These are phyloP conservation scores for Aureobasidium namibiae DNA, from an alignment of 2,329 filamentous ascomycete genomes.

Conservation along the genomic window DNA sequence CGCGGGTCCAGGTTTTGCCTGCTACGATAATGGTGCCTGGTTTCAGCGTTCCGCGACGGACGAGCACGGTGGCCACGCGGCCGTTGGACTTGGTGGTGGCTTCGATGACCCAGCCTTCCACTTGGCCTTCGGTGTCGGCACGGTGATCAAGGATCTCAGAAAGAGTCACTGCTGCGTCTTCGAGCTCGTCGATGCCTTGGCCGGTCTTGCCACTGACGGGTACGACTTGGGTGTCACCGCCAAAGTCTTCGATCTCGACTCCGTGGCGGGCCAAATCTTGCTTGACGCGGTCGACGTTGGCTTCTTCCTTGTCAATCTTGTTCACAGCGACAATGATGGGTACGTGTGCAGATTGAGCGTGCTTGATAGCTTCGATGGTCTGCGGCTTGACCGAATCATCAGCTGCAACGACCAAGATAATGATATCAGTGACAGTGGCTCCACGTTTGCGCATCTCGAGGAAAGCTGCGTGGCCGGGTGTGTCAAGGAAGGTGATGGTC, in stretches of 20 bases:
- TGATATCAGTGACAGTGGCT: slow-evolving; percentile 92
- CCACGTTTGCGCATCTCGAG: slow-evolving; percentile 91
- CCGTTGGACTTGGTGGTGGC: slow-evolving; percentile 79
- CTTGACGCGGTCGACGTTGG: slow-evolving; percentile 76
- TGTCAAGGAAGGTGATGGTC: slow-evolving; percentile 92
- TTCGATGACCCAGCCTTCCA: slow-evolving; percentile 91
- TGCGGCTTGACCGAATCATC: slow-evolving; percentile 98
- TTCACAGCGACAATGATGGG: slow-evolving; percentile 97
- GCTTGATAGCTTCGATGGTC: slow-evolving; percentile 91
- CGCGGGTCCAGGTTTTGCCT: slow-evolving; percentile 76
- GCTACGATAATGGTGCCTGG: slow-evolving; percentile 78
- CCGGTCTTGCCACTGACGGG: slow-evolving; percentile 91
- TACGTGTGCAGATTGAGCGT: slow-evolving; percentile 77
- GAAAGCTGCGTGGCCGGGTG: slow-evolving; percentile 92
- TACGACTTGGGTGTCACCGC: slow-evolving; percentile 88
- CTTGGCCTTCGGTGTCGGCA: slow-evolving; percentile 65
- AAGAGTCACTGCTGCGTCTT: slow-evolving; percentile 79
- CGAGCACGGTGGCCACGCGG: slow-evolving; percentile 78
- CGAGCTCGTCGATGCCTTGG: slow-evolving; percentile 79
- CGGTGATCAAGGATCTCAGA: slow-evolving; percentile 87
- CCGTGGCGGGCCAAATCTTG: slow-evolving; percentile 74
- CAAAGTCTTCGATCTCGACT: slow-evolving; percentile 88
- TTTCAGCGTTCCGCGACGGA: slow-evolving; percentile 77
- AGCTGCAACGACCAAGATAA: slow-evolving; percentile 88
- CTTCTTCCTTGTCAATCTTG: slow-evolving; percentile 86